Conservation (phyloP, 192 early-diverging fungal species). For the Entomortierella chlamydospora region DNA sequence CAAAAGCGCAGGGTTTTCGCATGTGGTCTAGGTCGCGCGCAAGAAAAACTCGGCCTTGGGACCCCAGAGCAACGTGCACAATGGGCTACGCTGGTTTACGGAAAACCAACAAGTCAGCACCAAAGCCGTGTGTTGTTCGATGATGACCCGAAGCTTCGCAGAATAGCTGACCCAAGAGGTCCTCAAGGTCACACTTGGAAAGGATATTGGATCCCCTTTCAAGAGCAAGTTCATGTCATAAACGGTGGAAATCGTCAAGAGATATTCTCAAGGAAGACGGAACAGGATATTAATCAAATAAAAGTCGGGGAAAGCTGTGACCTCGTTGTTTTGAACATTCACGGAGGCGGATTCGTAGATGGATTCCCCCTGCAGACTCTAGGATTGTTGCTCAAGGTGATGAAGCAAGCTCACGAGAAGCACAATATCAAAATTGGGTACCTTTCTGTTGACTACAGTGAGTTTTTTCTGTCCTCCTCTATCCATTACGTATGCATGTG, state of each 20-base stretch:
- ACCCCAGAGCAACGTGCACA: background rate
- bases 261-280: background rate
- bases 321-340: slow-evolving; percentile 16
- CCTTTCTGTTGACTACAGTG: slow-evolving; percentile 39
- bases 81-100: background rate
- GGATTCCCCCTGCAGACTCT: slow-evolving; percentile 17
- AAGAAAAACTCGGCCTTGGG: background rate
- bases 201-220: slow-evolving; percentile 45
- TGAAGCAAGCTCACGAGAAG: slow-evolving; percentile 19
- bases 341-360: slow-evolving; percentile 30
- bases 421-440: slow-evolving; percentile 21
- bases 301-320: slow-evolving; percentile 18
- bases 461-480: background rate
- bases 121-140: background rate
- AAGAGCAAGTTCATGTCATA: slow-evolving; percentile 12
- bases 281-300: background rate
- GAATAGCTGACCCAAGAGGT: background rate
- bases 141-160: background rate
- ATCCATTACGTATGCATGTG: too few species aligned
- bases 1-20: background rate
- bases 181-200: slow-evolving; percentile 18
- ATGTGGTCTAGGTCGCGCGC: background rate
- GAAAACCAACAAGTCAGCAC: background rate
- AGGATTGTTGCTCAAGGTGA: slow-evolving; percentile 5
- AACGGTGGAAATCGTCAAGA: background rate